These are phyloP conservation scores for Colletotrichum higginsianum DNA, from an alignment of 2,329 filamentous ascomycete genomes.

Conservation along the genomic window DNA sequence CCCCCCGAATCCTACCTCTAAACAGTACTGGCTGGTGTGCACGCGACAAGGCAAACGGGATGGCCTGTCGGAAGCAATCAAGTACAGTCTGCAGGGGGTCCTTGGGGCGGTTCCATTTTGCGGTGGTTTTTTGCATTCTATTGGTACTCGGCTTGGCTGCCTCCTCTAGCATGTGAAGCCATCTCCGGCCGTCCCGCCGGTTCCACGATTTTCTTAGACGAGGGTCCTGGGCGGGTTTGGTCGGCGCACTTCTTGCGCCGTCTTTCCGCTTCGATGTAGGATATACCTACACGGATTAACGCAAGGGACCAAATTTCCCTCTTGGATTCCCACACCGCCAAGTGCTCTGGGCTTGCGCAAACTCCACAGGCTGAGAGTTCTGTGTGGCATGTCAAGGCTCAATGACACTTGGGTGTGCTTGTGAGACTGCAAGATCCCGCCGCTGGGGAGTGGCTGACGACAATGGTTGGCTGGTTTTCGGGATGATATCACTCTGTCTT, in stretches of 20 bases:
- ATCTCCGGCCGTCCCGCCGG: conserved; percentile 40
- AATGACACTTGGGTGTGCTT: conserved; percentile 30
- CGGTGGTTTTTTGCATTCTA: conserved; percentile 7
- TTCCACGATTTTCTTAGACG: conserved; percentile 36
- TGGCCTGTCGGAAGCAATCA: conserved; percentile 31
- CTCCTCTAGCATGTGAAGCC: conserved; percentile 40
- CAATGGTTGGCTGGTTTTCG: conserved; percentile 27
- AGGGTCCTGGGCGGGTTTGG: conserved; percentile 18
- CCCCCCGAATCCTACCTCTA: conserved; percentile 15
- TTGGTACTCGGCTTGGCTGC: conserved; percentile 19
- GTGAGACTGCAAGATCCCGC: conserved; percentile 17
- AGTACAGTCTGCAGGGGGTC: conserved; percentile 30
- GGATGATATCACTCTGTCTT: conserved; percentile 38
- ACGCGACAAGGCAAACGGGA: conserved; percentile 32
- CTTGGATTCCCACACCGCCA: conserved; percentile 26
- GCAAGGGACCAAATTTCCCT: neutral
- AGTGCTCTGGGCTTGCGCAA: conserved; percentile 25
- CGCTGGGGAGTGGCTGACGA: conserved; percentile 23
- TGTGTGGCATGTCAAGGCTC: conserved; percentile 32
- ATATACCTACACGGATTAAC: neutral
- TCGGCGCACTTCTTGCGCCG: conserved; percentile 8
- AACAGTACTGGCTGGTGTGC: conserved; percentile 18
- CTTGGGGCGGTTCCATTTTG: conserved; percentile 20
- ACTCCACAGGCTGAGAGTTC: conserved; percentile 29
- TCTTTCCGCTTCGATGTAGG: conserved; percentile 11